Conservation (phyloP, 148 eudicot genomes). For the Cornus controversa region DNA sequence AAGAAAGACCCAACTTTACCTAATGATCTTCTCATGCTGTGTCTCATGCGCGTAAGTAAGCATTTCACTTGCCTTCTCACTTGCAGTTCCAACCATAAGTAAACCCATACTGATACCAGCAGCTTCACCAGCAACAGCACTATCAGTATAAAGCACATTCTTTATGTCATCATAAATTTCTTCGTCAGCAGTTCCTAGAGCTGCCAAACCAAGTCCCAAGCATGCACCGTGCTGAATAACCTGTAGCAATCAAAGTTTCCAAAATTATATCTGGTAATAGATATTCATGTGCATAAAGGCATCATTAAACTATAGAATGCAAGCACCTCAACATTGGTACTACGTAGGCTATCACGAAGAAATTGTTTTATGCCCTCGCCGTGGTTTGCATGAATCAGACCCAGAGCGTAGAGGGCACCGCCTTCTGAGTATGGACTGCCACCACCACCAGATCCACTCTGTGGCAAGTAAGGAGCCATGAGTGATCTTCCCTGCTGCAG, state of each 20-base stretch:
- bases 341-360: constrained; percentile 85
- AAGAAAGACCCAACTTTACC: constrained; percentile 43
- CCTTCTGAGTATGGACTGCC: constrained; percentile 99
- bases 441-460: constrained; percentile 88
- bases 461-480: constrained; percentile 99
- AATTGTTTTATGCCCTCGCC: constrained; percentile 96
- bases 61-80: constrained; percentile 98
- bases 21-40: constrained; percentile 96
- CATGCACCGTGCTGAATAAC: constrained; percentile 99
- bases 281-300: not conserved
- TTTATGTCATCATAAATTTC: constrained; percentile 87
- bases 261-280: not conserved
- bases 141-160: constrained; percentile 82
- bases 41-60: constrained; percentile 98
- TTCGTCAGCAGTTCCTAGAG: constrained; percentile 96
- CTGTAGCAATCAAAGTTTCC: constrained; percentile 43
- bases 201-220: constrained; percentile 92
- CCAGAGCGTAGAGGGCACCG: constrained; percentile 94
- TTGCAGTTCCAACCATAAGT: constrained; percentile 96
- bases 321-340: constrained; percentile 83
- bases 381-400: constrained; percentile 97
- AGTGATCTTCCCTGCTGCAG: constrained; percentile 93
- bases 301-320: not conserved
- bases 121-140: constrained; percentile 99
- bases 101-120: constrained; percentile 97